Base-by-base conservation (phyloP, 2,329 filamentous ascomycete genomes). In the Fusarium tuaranense region DNA sequence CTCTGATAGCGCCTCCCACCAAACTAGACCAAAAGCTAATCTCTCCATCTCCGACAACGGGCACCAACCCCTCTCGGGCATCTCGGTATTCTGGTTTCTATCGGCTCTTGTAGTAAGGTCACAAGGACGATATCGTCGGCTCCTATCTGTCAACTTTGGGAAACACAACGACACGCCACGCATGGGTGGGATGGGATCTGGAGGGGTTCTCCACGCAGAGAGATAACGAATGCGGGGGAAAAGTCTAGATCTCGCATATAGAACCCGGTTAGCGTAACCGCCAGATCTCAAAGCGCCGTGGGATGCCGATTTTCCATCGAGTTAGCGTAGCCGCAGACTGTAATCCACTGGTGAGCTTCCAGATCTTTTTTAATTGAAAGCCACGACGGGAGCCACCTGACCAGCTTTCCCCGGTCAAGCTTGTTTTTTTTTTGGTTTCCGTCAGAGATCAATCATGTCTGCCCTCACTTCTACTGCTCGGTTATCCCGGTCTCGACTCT, bases 11-110 rank as follows among this genome's bases (percentile, higher is more conserved):
- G 30, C 41, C 44, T 34, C 32, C 13, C 22, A 18, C 44, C 22
- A 53, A 10, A n/a, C 61, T 53, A 55, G 44, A 39, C 44, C 36
- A 55, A 55, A 55, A 63, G 44, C 61, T 20, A 39, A 39, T 30
- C n/a, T 55, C 61, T 6, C 41, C 34, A 63, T 63, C 34, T 53
- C 61, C 61, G 61, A 63, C 61, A 63, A 63, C 61, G 61, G 61
- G 61, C 61, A 36, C 44, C 30, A 32, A 9, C 30, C 30, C 44
- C 13, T 30, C 44, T 51, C 60, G 60, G 32, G 14, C n/a, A 16
- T 22, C 16, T 34, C 41, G 60, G 32, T 39, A 55, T 36, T 36
- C 14, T 58, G 46, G 61, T 39, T 53, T 53, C 14, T 22, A 39
- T 55, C 44, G 61, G 61, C 61, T 63, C 60, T 34, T 18, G 9